Base-by-base conservation (phyloP, 305 asterid species). In the Solanum hybrid region DNA sequence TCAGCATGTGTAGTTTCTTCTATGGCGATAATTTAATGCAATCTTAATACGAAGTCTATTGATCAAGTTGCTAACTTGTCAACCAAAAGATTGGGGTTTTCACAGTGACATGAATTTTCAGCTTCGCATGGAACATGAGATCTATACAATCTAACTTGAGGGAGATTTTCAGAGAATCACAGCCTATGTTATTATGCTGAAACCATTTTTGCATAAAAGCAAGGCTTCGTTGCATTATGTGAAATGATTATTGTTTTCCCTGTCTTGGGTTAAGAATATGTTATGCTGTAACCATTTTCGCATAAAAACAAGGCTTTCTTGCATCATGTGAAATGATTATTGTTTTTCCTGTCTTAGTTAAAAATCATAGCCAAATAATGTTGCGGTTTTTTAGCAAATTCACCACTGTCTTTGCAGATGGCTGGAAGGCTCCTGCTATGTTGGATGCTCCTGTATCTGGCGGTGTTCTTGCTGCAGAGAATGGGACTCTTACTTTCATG, bases 361-460 rank as follows among this genome's bases (percentile, higher is more conserved):
- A 86, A 86, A 13, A 86, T 6, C 69, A 7, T 22, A n/a, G 12
- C 8, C 46, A n/a, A 20, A 13, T 24, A 35, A 37, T 28, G 71
- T 78, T 75, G 42, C 40, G 9, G 35, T 64, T 11, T 42, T 78
- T 81, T 67, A 6, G 39, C 89, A 83, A 36, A 86, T 36, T 87
- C 85, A 12, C 77, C 14, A n/a, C 51, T 8, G 84, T 20, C 78
- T 91, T 64, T 89, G 64, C 90, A 97, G 98, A 92, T 90, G 93
- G 92, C 31, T 35, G 86, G 91, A 92, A 87, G 69, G 81, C 90
- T 89, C 98, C 95, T 88, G 93, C 95, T 89, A 93, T 97, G 98
- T 94, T 97, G 96, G 99, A 97, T 93, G 99, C 99, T 89, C 99
- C 99, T 74, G 99, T 97, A 42, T 97, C 99, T 22, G 99, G 99